Evolutionary conservation across 1,284 basidiomycete genomes (phyloP).

Genomic region (Austropuccinia psidii): DNA sequence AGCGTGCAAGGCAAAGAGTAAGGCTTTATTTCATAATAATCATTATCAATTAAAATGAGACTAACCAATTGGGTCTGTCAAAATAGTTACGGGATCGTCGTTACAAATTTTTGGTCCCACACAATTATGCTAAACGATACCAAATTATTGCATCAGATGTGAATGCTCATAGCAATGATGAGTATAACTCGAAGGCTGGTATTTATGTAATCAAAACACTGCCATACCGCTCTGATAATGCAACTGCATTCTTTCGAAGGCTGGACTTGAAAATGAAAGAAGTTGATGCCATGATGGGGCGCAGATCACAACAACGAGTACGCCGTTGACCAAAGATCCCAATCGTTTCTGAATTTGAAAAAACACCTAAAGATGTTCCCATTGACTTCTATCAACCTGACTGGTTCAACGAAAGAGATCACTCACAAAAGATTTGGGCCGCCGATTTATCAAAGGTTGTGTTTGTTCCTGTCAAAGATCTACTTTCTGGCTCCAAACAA

Average conservation of each 20-base stretch:
- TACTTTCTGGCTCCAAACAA: no score
- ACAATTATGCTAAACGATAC: background rate
- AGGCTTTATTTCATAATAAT: no score
- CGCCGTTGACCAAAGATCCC: background rate
- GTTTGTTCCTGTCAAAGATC: no score
- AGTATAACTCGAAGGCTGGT: background rate
- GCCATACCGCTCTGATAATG: background rate
- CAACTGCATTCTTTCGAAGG: background rate
- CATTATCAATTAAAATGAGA: background rate
- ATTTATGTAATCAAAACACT: background rate
- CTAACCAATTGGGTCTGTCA: background rate
- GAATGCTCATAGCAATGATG: background rate
- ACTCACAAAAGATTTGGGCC: background rate
- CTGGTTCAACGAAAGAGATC: background rate
- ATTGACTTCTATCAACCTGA: background rate
- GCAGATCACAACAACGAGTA: no score
- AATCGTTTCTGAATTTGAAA: background rate
- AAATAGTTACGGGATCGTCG: no score
- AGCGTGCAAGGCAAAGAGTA: background rate
- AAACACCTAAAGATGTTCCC: background rate
- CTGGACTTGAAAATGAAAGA: background rate
- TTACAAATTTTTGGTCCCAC: no score
- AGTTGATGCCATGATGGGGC: no score
- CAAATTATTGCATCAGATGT: background rate
- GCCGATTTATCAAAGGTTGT: background rate